phyloP scores from a whole-genome alignment of 805 yeast genomes.

The Kodamaea hsintzibuensis region DNA sequence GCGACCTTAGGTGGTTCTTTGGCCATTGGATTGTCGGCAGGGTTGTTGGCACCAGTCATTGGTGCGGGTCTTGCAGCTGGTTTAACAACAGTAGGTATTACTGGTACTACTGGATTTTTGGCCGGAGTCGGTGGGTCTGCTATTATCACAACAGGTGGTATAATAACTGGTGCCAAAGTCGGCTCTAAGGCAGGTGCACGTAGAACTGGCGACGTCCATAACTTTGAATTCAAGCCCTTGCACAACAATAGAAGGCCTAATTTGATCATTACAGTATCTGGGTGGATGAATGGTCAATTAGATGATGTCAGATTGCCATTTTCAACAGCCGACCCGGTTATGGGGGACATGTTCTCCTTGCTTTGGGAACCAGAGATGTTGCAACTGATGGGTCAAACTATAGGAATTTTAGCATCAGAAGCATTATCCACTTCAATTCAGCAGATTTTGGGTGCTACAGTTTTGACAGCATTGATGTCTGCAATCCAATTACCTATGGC shows the following conservation, averaged over 20 bases:
- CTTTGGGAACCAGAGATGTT: slow-evolving; percentile 99
- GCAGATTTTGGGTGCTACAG: slow-evolving; percentile 90
- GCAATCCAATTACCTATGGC: slow-evolving; percentile 93
- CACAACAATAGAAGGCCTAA: slow-evolving; percentile 89
- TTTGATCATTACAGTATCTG: slow-evolving; percentile 84
- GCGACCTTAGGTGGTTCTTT: slow-evolving; percentile 97
- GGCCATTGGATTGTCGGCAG: slow-evolving; percentile 93
- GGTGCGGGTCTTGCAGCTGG: slow-evolving; percentile 99
- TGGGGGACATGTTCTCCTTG: slow-evolving; percentile 92
- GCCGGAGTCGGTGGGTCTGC: slow-evolving; percentile 98
- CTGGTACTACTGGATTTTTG: slow-evolving; percentile 89
- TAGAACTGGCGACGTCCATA: slow-evolving; percentile 88
- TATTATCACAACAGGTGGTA: slow-evolving; percentile 87
- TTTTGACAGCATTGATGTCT: slow-evolving; percentile 86
- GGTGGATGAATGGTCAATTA: slow-evolving; percentile 95
- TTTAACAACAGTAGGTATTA: slow-evolving; percentile 86
- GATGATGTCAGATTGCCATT: slow-evolving; percentile 97
- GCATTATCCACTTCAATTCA: slow-evolving; percentile 91
- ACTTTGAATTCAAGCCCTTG: slow-evolving; percentile 90
- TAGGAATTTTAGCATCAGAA: slow-evolving; percentile 89
- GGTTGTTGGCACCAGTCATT: slow-evolving; percentile 93
- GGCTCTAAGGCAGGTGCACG: slow-evolving; percentile 83
- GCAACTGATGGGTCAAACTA: slow-evolving; percentile 94
- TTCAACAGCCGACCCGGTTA: slow-evolving; percentile 94
- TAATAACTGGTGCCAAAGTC: slow-evolving; percentile 85